Conservation (phyloP, 106 monocot genomes). For the Dioscorea alata region DNA sequence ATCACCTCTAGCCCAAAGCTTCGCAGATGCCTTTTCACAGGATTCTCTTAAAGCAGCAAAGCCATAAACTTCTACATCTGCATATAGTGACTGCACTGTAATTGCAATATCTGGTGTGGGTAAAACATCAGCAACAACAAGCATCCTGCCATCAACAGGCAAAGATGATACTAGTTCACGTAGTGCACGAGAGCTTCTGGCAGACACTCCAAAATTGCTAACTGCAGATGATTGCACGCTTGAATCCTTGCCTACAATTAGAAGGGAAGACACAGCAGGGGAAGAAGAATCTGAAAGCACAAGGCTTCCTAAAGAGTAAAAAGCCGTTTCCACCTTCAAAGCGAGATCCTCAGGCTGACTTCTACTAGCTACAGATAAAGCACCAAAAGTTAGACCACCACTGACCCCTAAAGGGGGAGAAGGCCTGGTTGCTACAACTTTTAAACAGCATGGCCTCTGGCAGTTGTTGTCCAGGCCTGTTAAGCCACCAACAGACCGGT, state of each 20-base stretch:
- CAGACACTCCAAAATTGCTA: conserved; percentile 41
- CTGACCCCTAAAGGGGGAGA: conserved; percentile 77
- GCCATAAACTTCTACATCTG: conserved; percentile 38
- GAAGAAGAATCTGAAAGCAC: conserved; percentile 81
- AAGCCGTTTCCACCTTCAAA: conserved; percentile 84
- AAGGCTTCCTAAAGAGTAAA: conserved; percentile 69
- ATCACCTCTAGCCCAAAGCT: conserved; percentile 90
- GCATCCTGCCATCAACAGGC: conserved; percentile 85
- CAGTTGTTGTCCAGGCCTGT: conserved; percentile 31
- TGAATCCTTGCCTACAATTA: conserved; percentile 71
- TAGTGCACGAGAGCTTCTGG: conserved; percentile 74
- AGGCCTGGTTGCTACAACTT: conserved; percentile 88
- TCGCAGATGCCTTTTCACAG: conserved; percentile 49
- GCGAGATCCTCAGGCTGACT: conserved; percentile 65
- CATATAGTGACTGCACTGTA: conserved; percentile 66
- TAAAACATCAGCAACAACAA: conserved; percentile 75
- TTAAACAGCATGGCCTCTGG: conserved; percentile 78
- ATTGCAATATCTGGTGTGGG: conserved; percentile 54
- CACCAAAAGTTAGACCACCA: conserved; percentile 60
- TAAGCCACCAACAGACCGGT: conserved; percentile 33
- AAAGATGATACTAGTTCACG: conserved; percentile 76
- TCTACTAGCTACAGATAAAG: conserved; percentile 46
- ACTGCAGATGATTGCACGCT: conserved; percentile 52
- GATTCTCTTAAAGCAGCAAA: conserved; percentile 40
- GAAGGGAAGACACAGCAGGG: conserved; percentile 54